Percentiles rank a stretch among this genome's conserved stretches.
Evolutionary conservation across 2,329 filamentous ascomycete species (phyloP).

Genomic region (Aspergillus sp.): DNA sequence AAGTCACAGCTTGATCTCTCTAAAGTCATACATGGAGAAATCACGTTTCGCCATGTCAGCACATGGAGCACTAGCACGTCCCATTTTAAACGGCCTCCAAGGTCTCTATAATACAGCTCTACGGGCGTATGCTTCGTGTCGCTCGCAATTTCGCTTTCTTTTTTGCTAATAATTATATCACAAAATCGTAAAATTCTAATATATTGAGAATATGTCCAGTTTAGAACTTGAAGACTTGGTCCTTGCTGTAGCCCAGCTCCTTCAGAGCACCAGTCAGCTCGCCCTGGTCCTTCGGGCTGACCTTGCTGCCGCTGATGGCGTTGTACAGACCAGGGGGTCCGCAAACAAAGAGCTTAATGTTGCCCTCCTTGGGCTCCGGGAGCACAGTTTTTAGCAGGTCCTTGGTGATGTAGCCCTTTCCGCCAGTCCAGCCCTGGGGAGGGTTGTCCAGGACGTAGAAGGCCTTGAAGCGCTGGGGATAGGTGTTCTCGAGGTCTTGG

Average conservation of each 20-base stretch:
- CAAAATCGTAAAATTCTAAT: not conserved
- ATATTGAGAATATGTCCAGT: not conserved
- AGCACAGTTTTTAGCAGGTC: conserved; percentile 91
- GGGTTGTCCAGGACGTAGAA: conserved; percentile 90
- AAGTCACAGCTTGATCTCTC: no score
- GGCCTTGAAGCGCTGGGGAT: conserved; percentile 87
- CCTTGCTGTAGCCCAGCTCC: conserved; percentile 73
- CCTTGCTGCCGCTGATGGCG: conserved; percentile 80
- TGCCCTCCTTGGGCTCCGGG: conserved; percentile 81
- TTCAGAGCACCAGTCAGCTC: conserved; percentile 74
- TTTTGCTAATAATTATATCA: not conserved
- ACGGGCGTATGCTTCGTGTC: not conserved
- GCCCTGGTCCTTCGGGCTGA: conserved; percentile 87
- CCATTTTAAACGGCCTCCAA: not conserved
- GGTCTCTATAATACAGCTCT: not conserved
- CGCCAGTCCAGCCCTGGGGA: conserved; percentile 66
- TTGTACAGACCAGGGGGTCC: conserved; percentile 91
- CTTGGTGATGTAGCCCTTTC: conserved; percentile 76
- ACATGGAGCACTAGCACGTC: not conserved
- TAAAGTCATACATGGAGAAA: no score
- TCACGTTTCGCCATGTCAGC: no score
- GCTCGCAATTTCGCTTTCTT: no score
- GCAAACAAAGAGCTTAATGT: conserved; percentile 95
- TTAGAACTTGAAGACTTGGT: conserved; percentile 96
- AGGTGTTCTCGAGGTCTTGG: conserved; percentile 81